Evolutionary conservation across 1,284 basidiomycete species (phyloP).

Genomic region (Rhodotorula sp.): DNA sequence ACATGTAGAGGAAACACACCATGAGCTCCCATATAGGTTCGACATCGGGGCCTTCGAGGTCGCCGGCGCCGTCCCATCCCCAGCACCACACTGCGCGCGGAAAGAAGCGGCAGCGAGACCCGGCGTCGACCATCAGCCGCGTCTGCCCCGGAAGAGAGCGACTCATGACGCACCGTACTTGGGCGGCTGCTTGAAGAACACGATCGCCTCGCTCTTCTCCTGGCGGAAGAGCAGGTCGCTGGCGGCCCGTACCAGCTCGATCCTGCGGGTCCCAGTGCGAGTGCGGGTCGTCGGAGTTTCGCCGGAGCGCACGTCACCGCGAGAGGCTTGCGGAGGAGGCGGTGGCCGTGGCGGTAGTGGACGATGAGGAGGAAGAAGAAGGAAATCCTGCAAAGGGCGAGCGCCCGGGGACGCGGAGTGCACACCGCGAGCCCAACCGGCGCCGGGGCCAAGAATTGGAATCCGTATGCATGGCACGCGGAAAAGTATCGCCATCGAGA

Average conservation of each 20-base stretch:
- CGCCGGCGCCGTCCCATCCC: slow-evolving; percentile 97
- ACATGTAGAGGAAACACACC: slow-evolving; percentile 44
- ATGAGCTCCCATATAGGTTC: slow-evolving; percentile 92
- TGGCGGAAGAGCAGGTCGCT: slow-evolving; percentile 85
- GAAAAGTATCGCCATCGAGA: no score
- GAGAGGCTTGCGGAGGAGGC: no score
- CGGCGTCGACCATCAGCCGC: background rate
- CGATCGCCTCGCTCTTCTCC: slow-evolving; percentile 75
- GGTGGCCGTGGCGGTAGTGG: no score
- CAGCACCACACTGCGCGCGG: slow-evolving; percentile 84
- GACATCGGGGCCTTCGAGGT: slow-evolving; percentile 77
- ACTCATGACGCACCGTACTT: slow-evolving; percentile 69
- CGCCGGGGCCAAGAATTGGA: no score
- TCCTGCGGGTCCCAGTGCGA: slow-evolving; percentile 96
- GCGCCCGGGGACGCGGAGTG: no score
- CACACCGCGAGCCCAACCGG: no score
- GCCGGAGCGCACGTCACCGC: slow-evolving; percentile 84
- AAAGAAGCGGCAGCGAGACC: background rate
- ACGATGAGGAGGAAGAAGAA: no score
- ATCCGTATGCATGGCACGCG: no score
- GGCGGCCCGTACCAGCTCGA: slow-evolving; percentile 92
- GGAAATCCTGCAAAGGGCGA: no score
- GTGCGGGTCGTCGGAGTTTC: slow-evolving; percentile 90
- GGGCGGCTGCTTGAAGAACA: slow-evolving; percentile 78
- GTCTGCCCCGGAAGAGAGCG: background rate